Conservation (phyloP, 495 filamentous ascomycete species). For the Tirmania nivea region DNA sequence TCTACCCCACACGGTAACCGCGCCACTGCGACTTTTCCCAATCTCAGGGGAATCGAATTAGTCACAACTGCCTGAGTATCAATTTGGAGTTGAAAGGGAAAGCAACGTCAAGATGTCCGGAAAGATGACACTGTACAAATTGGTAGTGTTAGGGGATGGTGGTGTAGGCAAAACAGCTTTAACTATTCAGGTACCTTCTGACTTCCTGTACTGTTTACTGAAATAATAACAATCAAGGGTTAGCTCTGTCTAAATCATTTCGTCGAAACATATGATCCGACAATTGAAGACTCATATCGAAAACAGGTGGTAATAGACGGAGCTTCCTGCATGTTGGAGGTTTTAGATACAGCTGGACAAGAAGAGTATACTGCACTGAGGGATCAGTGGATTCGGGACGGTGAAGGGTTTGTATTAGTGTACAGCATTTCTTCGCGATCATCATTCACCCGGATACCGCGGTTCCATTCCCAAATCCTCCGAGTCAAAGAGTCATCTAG, state of each 20-base stretch:
- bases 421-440: slow-evolving; percentile 95
- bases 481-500: slow-evolving; percentile 86
- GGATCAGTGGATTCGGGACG: slow-evolving; percentile 96
- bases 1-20: too few species aligned
- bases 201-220: slow-evolving; percentile 14
- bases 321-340: slow-evolving; percentile 94
- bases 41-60: too few species aligned
- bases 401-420: slow-evolving; percentile 90
- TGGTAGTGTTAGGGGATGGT: slow-evolving; percentile 90
- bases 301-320: slow-evolving; percentile 97
- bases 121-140: slow-evolving; percentile 83
- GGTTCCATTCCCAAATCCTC: slow-evolving; percentile 91
- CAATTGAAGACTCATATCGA: slow-evolving; percentile 90
- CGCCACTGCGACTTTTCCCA: too few species aligned
- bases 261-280: slow-evolving; percentile 84
- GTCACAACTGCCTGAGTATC: too few species aligned
- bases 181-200: slow-evolving; percentile 66
- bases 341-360: slow-evolving; percentile 95
- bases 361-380: slow-evolving; percentile 95
- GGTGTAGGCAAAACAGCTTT: slow-evolving; percentile 82
- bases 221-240: not conserved
- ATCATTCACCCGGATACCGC: slow-evolving; percentile 82
- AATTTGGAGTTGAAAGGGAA: not conserved
- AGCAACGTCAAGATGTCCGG: not conserved
- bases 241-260: slow-evolving; percentile 62